Base-by-base conservation (phyloP, 2,329 filamentous ascomycete species). In the Penicillium crustosum region DNA sequence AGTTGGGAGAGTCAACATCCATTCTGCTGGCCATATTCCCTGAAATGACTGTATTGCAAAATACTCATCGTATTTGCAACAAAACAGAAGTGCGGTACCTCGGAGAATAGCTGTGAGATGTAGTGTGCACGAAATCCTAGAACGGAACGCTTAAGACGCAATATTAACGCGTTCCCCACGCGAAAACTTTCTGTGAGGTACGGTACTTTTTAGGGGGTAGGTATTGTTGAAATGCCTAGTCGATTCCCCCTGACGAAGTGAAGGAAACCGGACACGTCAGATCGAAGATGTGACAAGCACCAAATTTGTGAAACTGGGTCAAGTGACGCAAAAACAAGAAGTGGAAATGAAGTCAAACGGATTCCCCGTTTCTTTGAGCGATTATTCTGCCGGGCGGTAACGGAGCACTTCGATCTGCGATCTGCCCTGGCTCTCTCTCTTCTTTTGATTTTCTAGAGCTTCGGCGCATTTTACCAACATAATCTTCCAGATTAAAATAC, bases 311-410 rank as follows among this genome's bases (percentile, higher is more conserved):
- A n/a, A 44, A 27, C 19, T 19, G 2, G 31, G 9, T 29, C 3
- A 27, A 27, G n/a, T 17, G 29, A 7, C 9, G 33, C 7, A 36
- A 25, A 27, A 10, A 6, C 8, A 6, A 19, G 15, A 19, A 27
- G 10, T 5, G 1, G n/a, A 27, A 13, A 17, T 21, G 19, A 31
- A 29, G 17, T 8, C n/a, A 53, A 44, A 35, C 33, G 42, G 49
- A 23, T 12, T 13, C 2, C 31, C 6, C 12, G 6, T 55, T 33
- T 39, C 45, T 55, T 36, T 49, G 29, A 21, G 10, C 12, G 10
- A 38, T 52, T 27, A 62, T 71, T 70, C 61, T 71, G 69, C 69
- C 69, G 60, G 67, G 69, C 70, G 69, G 68, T 66, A 43, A 29
- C 19, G 25, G 42, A 47, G 59, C 39, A 48, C 52, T 49, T 29